These are phyloP conservation scores for Aspergillus haitiensis DNA, from an alignment of 495 filamentous ascomycete genomes.

Conservation along the genomic window DNA sequence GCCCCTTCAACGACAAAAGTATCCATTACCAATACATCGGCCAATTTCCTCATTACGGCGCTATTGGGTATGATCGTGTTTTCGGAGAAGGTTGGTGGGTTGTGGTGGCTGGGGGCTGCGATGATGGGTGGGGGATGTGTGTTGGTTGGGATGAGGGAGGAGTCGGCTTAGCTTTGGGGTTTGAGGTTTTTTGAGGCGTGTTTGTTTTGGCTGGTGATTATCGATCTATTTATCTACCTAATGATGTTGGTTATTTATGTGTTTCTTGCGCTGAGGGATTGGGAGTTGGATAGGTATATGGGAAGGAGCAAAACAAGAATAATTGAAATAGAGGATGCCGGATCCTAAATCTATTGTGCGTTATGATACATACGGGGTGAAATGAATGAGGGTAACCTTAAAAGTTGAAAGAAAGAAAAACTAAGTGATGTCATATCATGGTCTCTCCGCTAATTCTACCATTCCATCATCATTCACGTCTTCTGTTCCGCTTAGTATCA, in stretches of 20 bases:
- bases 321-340: background rate
- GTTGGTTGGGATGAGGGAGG: conserved; percentile 78
- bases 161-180: conserved; percentile 5
- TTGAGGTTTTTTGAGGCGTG: background rate
- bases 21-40: conserved; percentile 86
- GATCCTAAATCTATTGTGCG: background rate
- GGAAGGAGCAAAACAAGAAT: background rate
- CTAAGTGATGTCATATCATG: conserved; percentile 3
- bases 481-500: conserved; percentile 36
- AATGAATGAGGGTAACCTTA: too few species aligned
- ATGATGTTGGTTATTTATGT: too few species aligned
- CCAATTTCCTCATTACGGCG: conserved; percentile 91
- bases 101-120: conserved; percentile 88
- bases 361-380: conserved; percentile 10
- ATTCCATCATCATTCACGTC: conserved; percentile 64
- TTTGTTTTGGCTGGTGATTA: background rate
- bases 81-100: conserved; percentile 64
- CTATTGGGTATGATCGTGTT: conserved; percentile 78
- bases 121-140: conserved; percentile 89
- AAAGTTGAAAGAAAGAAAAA: background rate
- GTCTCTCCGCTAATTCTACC: conserved; percentile 62
- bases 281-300: background rate
- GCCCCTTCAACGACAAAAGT: conserved; percentile 86
- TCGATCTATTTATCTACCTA: too few species aligned
- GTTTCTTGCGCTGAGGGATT: too few species aligned